These are phyloP conservation scores for Colletotrichum simmondsii DNA, from an alignment of 2,329 filamentous ascomycete species.

Conservation along the genomic window DNA sequence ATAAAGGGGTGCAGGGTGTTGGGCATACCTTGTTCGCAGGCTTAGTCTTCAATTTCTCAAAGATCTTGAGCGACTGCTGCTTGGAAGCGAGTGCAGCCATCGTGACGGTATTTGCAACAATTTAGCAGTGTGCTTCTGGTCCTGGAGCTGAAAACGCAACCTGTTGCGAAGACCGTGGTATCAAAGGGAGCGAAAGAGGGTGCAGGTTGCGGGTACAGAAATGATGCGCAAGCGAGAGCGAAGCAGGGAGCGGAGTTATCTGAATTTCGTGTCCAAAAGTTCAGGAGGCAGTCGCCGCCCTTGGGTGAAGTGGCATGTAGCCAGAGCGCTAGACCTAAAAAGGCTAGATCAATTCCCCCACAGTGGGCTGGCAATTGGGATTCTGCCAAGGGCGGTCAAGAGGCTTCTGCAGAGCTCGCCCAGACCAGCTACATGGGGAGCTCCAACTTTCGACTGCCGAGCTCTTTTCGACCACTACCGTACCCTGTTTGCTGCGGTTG, in stretches of 20 bases:
- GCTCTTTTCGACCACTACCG: slow-evolving; percentile 6
- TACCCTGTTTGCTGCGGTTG: slow-evolving; percentile 24
- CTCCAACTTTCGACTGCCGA: slow-evolving; percentile 24
- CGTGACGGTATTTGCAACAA: slow-evolving; percentile 45
- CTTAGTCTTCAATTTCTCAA: slow-evolving; percentile 96
- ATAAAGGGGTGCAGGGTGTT: not conserved
- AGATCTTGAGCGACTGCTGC: slow-evolving; percentile 95
- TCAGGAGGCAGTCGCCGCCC: slow-evolving; percentile 35
- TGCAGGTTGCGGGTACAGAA: slow-evolving; percentile 16
- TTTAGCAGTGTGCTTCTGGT: not conserved
- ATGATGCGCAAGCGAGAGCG: slow-evolving; percentile 22
- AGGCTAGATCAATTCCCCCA: slow-evolving; percentile 23
- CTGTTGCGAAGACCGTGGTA: not conserved
- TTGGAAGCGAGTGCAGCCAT: slow-evolving; percentile 84
- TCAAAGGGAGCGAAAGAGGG: slow-evolving; percentile 2
- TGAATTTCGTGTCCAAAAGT: slow-evolving; percentile 37
- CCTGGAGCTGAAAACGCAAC: slow-evolving; percentile 3
- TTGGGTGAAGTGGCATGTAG: slow-evolving; percentile 37
- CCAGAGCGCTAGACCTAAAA: slow-evolving; percentile 9
- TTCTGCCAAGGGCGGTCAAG: slow-evolving; percentile 53
- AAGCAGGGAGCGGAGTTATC: slow-evolving; percentile 28
- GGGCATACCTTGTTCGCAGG: slow-evolving; percentile 86
- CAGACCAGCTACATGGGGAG: slow-evolving; percentile 4
- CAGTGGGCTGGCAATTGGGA: slow-evolving; percentile 28
- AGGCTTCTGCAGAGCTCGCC: slow-evolving; percentile 20